Percentiles rank a stretch among this genome's conserved stretches.
Conservation (phyloP, 805 yeast species). For the Saitoella complicata region DNA sequence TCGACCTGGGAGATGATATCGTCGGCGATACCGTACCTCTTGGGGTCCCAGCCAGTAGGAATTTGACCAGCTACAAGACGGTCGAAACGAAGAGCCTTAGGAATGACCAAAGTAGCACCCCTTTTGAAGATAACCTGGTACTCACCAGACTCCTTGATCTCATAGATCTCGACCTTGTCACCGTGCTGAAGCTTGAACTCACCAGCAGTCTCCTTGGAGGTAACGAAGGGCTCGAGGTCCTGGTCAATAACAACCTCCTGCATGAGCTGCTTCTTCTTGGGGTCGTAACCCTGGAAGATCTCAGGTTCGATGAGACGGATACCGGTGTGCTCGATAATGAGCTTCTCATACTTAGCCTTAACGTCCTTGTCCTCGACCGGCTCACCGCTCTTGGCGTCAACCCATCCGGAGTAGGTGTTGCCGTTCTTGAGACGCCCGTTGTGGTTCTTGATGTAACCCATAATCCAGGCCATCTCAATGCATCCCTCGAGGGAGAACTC, state of each 20-base stretch:
- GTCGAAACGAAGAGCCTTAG: constrained; percentile 61
- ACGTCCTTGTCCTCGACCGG: constrained; percentile 93
- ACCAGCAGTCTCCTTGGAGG: constrained; percentile 87
- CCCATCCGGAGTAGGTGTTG: constrained; percentile 91
- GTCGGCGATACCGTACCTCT: constrained; percentile 84
- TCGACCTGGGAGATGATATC: constrained; percentile 91
- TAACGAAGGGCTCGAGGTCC: constrained; percentile 89
- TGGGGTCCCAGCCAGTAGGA: constrained; percentile 97
- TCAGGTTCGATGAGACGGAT: constrained; percentile 94
- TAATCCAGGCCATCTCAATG: constrained; percentile 98
- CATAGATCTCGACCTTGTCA: constrained; percentile 81
- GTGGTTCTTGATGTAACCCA: constrained; percentile 93
- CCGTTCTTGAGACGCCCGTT: constrained; percentile 72
- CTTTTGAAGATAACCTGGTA: constrained; percentile 76
- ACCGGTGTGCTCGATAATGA: constrained; percentile 86
- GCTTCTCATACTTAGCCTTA: constrained; percentile 78
- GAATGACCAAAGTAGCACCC: constrained; percentile 83
- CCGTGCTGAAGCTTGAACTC: constrained; percentile 91
- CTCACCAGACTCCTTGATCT: constrained; percentile 78
- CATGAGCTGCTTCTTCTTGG: constrained; percentile 76
- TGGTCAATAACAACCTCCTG: constrained; percentile 96
- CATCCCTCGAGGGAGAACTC: constrained; percentile 94
- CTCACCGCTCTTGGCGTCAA: constrained; percentile 78
- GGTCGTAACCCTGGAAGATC: constrained; percentile 84
- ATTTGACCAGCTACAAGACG: constrained; percentile 71